Evolutionary conservation across 345 rosid genomes (phyloP).

Genomic region (Aegle marmelos): DNA sequence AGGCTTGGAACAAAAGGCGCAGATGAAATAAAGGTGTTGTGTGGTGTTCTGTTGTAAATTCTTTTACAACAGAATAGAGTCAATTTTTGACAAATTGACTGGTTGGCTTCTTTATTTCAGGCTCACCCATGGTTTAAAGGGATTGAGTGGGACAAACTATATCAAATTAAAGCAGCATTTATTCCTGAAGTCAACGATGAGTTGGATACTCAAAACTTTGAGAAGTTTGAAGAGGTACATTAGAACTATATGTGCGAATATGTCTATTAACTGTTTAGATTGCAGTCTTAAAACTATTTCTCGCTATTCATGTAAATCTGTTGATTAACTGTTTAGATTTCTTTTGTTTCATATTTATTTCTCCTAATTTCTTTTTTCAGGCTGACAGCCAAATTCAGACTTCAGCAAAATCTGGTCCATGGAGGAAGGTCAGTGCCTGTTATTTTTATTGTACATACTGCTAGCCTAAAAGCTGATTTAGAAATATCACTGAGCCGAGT

Average conservation of each 20-base stretch:
- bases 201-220: slow-evolving; percentile 94
- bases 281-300: slow-evolving; percentile 11
- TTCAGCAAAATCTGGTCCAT: slow-evolving; percentile 67
- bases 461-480: neutral
- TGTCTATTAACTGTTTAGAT: neutral
- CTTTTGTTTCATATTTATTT: slow-evolving; percentile 13
- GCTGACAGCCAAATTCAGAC: slow-evolving; percentile 55
- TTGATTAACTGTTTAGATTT: neutral
- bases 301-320: slow-evolving; percentile 1
- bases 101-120: slow-evolving; percentile 39
- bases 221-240: slow-evolving; percentile 93
- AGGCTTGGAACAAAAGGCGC: slow-evolving; percentile 94
- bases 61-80: slow-evolving; percentile 12
- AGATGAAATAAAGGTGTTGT: slow-evolving; percentile 83
- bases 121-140: slow-evolving; percentile 87
- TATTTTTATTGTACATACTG: neutral
- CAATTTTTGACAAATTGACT: slow-evolving; percentile 17
- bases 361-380: slow-evolving; percentile 41
- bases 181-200: slow-evolving; percentile 96
- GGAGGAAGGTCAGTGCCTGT: slow-evolving; percentile 67
- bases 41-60: slow-evolving; percentile 42
- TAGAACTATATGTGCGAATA: slow-evolving; percentile 2
- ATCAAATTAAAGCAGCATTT: slow-evolving; percentile 93
- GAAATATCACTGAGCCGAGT: neutral
- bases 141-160: slow-evolving; percentile 78